Evolutionary conservation across 2,329 filamentous ascomycete species (phyloP).

Genomic region (Paraphaeosphaeria sporulosa): DNA sequence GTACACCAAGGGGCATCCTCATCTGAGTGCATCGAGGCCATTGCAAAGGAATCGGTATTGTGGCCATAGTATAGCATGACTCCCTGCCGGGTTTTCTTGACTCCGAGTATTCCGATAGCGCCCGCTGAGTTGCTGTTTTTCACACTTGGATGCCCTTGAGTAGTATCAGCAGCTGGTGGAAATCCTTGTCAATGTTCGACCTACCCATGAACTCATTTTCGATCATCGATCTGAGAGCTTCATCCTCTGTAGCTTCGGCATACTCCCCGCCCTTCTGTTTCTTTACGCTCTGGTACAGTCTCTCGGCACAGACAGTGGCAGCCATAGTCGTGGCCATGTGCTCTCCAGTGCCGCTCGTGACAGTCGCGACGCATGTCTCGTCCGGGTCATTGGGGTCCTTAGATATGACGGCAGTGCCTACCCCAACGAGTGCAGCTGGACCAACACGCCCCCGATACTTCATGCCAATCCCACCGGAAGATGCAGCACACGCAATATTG

Average conservation of each 20-base stretch:
- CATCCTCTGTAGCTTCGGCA: slow-evolving; percentile 76
- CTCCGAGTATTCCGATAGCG: slow-evolving; percentile 87
- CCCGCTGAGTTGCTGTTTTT: slow-evolving; percentile 79
- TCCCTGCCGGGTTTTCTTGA: slow-evolving; percentile 81
- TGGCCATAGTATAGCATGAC: slow-evolving; percentile 92
- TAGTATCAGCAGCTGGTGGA: slow-evolving; percentile 15
- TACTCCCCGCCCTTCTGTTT: slow-evolving; percentile 68
- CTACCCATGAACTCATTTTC: slow-evolving; percentile 86
- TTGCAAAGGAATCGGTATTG: slow-evolving; percentile 88
- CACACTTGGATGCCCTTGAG: slow-evolving; percentile 77
- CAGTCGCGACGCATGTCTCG: slow-evolving; percentile 75
- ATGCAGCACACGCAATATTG: slow-evolving; percentile 91
- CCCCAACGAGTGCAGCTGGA: slow-evolving; percentile 88
- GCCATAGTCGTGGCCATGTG: slow-evolving; percentile 98
- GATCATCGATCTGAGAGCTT: slow-evolving; percentile 79
- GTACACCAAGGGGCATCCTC: slow-evolving; percentile 79
- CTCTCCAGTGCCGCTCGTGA: slow-evolving; percentile 94
- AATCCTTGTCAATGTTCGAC: slow-evolving; percentile 14
- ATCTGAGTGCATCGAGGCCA: slow-evolving; percentile 85
- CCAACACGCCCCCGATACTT: slow-evolving; percentile 92
- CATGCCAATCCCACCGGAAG: slow-evolving; percentile 98
- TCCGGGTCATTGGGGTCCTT: slow-evolving; percentile 73
- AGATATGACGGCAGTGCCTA: slow-evolving; percentile 90
- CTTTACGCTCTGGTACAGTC: slow-evolving; percentile 76
- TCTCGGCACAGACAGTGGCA: slow-evolving; percentile 83